Evolutionary conservation across 805 yeast species (phyloP).

Genomic region (Pichia membranifaciens): DNA sequence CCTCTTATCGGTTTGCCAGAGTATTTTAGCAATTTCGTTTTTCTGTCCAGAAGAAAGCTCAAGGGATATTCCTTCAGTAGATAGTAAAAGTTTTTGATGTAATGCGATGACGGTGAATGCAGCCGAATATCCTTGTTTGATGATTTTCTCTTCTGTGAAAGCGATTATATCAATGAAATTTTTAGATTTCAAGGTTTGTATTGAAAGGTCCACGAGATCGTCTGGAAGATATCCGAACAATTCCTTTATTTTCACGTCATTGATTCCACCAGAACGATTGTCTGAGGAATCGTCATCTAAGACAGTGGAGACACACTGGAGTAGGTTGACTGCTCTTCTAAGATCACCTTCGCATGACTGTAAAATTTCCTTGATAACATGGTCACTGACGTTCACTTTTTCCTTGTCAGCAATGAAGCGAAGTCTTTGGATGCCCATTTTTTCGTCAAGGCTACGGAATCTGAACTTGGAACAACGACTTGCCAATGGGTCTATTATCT

Average conservation of each 20-base stretch:
- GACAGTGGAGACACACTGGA: conserved; percentile 76
- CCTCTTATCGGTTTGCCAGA: conserved; percentile 71
- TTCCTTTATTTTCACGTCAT: conserved; percentile 20
- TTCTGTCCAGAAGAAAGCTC: conserved; percentile 38
- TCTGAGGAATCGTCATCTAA: conserved; percentile 23
- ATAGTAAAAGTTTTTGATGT: conserved; percentile 30
- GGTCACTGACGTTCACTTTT: conserved; percentile 35
- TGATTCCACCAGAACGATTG: conserved; percentile 11
- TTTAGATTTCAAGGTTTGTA: conserved; percentile 17
- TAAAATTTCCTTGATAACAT: conserved; percentile 57
- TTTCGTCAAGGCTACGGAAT: conserved; percentile 69
- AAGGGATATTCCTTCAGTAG: conserved; percentile 50
- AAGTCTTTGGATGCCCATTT: conserved; percentile 65
- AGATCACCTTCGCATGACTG: conserved; percentile 83
- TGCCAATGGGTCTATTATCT: conserved; percentile 94
- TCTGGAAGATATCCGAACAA: conserved; percentile 32
- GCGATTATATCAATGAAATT: conserved; percentile 23
- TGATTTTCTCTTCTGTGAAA: conserved; percentile 25
- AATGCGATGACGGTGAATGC: conserved; percentile 26
- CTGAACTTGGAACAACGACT: conserved; percentile 95
- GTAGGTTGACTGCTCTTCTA: conserved; percentile 83
- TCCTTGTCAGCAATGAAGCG: conserved; percentile 52
- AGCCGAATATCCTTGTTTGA: conserved; percentile 31
- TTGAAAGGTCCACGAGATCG: conserved; percentile 15
- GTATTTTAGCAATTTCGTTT: conserved; percentile 52